These are phyloP conservation scores for Lolium rigidum DNA, from an alignment of 176 grass and related monocot species.

Conservation along the genomic window DNA sequence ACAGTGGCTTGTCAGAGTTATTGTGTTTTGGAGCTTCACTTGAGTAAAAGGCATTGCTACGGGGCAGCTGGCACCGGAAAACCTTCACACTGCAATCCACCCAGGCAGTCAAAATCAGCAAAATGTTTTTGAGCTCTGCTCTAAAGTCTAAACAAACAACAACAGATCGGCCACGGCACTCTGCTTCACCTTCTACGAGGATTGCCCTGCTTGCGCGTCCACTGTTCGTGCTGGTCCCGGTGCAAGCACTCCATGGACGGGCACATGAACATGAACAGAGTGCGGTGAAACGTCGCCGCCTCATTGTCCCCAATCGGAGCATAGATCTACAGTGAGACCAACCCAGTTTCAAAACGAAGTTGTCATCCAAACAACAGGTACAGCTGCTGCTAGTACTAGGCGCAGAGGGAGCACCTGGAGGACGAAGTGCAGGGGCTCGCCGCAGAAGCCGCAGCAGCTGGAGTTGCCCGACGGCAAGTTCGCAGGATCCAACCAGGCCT, in stretches of 20 bases:
- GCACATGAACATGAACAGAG: constrained; percentile 86
- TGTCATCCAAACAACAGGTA: constrained; percentile 1
- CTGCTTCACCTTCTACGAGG: constrained; percentile 70
- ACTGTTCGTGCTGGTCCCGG: constrained; percentile 90
- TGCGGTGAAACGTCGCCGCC: constrained; percentile 71
- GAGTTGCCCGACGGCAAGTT: constrained; percentile 64
- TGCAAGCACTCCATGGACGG: constrained; percentile 81
- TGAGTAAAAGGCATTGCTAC: constrained; percentile 77
- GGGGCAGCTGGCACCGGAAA: constrained; percentile 86
- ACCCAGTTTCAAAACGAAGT: not conserved
- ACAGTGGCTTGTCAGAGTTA: constrained; percentile 66
- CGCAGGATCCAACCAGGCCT: constrained; percentile 85
- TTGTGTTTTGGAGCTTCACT: constrained; percentile 59
- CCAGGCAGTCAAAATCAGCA: constrained; percentile 40
- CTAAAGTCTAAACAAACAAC: constrained; percentile 3
- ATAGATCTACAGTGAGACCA: constrained; percentile 63
- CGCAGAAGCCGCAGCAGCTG: constrained; percentile 67
- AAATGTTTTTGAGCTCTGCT: not conserved
- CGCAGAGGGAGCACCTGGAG: constrained; percentile 65
- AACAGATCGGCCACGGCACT: not conserved
- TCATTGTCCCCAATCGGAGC: constrained; percentile 57
- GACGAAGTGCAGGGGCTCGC: constrained; percentile 79
- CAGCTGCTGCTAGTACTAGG: not conserved
- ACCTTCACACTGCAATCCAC: constrained; percentile 72
- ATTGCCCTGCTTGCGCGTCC: constrained; percentile 64